Percentiles rank a stretch among this genome's conserved stretches.
Evolutionary conservation across 2,329 filamentous ascomycete species (phyloP).

Genomic region (Trichophyton schoenleinii): DNA sequence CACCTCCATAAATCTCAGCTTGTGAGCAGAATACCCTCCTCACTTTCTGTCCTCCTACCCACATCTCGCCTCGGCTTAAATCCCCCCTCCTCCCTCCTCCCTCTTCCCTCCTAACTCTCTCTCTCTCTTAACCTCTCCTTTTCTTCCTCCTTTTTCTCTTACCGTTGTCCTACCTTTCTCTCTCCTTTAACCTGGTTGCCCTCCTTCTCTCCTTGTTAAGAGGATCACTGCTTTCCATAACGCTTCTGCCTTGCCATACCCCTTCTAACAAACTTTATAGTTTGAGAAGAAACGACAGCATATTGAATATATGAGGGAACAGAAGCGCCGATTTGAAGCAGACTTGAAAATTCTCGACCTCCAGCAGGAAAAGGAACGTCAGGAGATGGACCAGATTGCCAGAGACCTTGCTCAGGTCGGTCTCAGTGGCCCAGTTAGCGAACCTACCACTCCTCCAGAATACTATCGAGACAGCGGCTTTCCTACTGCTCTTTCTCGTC

Average conservation of each 20-base stretch:
- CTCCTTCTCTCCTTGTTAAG: background rate
- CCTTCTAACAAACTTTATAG: conserved; percentile 41
- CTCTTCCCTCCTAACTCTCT: background rate
- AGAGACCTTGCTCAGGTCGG: conserved; percentile 55
- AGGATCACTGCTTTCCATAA: background rate
- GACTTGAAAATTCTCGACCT: conserved; percentile 85
- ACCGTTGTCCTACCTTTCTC: background rate
- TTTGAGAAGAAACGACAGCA: conserved; percentile 88
- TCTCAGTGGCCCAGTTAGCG: conserved; percentile 64
- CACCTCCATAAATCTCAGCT: conserved; percentile 17
- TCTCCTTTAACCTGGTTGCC: background rate
- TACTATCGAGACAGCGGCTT: conserved; percentile 66
- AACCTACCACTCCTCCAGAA: conserved; percentile 92
- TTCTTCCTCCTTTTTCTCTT: background rate
- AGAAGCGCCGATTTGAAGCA: conserved; percentile 77
- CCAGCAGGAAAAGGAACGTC: conserved; percentile 68
- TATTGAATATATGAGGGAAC: conserved; percentile 80
- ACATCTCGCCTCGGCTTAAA: background rate
- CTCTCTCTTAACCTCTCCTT: background rate
- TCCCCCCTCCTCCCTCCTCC: background rate
- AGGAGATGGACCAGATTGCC: conserved; percentile 74
- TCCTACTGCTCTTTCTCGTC: conserved; percentile 65
- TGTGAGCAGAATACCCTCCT: conserved; percentile 14
- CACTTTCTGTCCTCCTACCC: background rate
- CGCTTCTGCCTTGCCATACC: background rate